Percentiles rank a stretch among this genome's conserved stretches.
Evolutionary conservation across 345 rosid genomes (phyloP).

Genomic region (Salix arbutifolia): DNA sequence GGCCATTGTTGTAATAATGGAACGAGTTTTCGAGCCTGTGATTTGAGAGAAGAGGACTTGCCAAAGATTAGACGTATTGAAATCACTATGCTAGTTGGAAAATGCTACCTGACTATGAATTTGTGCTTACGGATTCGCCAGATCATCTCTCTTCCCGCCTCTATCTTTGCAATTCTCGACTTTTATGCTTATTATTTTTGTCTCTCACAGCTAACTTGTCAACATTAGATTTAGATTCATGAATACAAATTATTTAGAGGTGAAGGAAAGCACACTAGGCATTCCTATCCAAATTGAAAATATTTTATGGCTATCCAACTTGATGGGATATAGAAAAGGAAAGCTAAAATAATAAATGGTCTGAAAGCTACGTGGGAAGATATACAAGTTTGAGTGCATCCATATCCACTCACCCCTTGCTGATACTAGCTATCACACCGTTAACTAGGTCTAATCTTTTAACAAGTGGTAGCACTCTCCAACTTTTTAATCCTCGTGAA

Average conservation of each 20-base stretch:
- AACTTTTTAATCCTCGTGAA: not conserved
- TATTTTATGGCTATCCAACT: not conserved
- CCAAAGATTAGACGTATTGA: not conserved
- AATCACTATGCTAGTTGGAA: not conserved
- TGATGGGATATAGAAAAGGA: not conserved
- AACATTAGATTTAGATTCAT: not conserved
- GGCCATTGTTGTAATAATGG: slow-evolving; percentile 16
- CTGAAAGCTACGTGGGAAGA: not conserved
- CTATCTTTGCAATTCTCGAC: not conserved
- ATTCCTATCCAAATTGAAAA: not conserved
- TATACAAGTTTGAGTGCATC: not conserved
- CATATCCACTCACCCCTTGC: not conserved
- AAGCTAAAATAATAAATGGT: no score
- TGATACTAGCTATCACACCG: no score
- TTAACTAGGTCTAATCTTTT: not conserved
- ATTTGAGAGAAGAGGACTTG: not conserved
- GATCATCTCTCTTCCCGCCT: slow-evolving; percentile 4
- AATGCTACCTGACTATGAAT: not conserved
- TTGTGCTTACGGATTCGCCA: slow-evolving; percentile 6
- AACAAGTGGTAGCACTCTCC: not conserved
- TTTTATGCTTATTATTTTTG: not conserved
- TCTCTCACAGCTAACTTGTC: not conserved
- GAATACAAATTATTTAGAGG: not conserved
- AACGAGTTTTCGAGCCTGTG: slow-evolving; percentile 29
- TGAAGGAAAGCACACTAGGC: not conserved